Percentiles rank a stretch among this genome's conserved stretches.
Evolutionary conservation across 2,329 filamentous ascomycete genomes (phyloP).

Genomic region (Mollisiaceae sp.): DNA sequence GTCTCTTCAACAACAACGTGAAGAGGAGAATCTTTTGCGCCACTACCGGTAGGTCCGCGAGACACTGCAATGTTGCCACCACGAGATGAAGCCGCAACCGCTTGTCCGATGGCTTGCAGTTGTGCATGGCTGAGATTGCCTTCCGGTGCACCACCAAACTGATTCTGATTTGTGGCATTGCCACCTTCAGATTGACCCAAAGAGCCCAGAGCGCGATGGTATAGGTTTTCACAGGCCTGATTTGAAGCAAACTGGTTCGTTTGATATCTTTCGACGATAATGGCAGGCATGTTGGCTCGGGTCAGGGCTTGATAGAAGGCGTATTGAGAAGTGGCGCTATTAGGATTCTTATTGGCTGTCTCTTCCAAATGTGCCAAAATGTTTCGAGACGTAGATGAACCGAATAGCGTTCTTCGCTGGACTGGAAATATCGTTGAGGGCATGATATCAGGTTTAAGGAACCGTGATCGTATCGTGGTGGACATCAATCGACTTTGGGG

Average conservation of each 20-base stretch:
- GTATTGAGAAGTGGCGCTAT: slow-evolving; percentile 86
- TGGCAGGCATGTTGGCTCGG: slow-evolving; percentile 90
- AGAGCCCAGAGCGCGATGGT: slow-evolving; percentile 73
- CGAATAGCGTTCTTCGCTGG: slow-evolving; percentile 39
- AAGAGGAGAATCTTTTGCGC: slow-evolving; percentile 82
- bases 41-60: slow-evolving; percentile 57
- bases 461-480: slow-evolving; percentile 30
- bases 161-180: slow-evolving; percentile 16
- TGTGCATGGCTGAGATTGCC: slow-evolving; percentile 61
- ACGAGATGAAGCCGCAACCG: slow-evolving; percentile 73
- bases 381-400: slow-evolving; percentile 50
- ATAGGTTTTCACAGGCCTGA: slow-evolving; percentile 75
- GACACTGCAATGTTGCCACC: slow-evolving; percentile 66
- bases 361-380: slow-evolving; percentile 86
- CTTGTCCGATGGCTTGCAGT: slow-evolving; percentile 80
- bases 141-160: slow-evolving; percentile 24
- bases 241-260: slow-evolving; percentile 86
- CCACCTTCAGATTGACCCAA: slow-evolving; percentile 53
- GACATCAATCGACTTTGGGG: slow-evolving; percentile 35
- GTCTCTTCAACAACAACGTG: slow-evolving; percentile 97
- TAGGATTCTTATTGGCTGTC: slow-evolving; percentile 89
- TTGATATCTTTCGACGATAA: slow-evolving; percentile 88
- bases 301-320: slow-evolving; percentile 92
- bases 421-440: slow-evolving; percentile 17
- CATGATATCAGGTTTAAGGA: slow-evolving; percentile 24